Base-by-base conservation (phyloP, 352 stramenopile genomes). In the Plasmopara halstedii region DNA sequence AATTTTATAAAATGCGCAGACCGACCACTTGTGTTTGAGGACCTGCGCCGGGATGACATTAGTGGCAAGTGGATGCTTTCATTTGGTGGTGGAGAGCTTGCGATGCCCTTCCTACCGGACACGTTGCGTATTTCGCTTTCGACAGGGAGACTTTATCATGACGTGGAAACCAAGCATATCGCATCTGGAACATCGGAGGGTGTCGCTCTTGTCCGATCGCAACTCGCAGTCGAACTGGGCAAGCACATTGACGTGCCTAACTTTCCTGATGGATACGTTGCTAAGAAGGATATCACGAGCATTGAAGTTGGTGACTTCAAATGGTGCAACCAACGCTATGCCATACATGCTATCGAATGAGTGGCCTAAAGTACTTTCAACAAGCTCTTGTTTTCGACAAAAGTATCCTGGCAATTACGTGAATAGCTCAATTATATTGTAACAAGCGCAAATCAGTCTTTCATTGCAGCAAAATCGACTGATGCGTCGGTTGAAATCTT, bases 1-100 rank as follows among this genome's bases (percentile, higher is more conserved):
- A 91, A 91, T 52, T 89, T 83, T 47, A 89, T 91, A 65, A 91
- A 91, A 56, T 86, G 72, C 56, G 77, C 80, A 6, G 80, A 91
- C 51, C 75, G 70, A 0, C 77, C 80, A 18, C 66, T 89, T 25
- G 80, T 91, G 42, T 81, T 89, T 42, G 69, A 86, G 15, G 74
- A 87, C 17, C 49, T 92, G 18, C 56, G 55, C 0, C 57, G 39
- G 2, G 46, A 55, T 23, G 56, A 60, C 6, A 47, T 2, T 8
- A 32, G 29, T 8, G 42, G 22, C 21, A 27, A 61, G 19, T 81
- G 68, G 70, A 55, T 54, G 31, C 71, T 85, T 31, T 45, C 71
- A 27, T 83, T 73, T 50, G 77, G 71, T 0, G 71, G 73, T n/a
- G 73, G 70, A 8, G 73, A 71, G 25, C 51, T 86, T 6, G 66